Conservation (phyloP, 805 yeast genomes). For the Osmozyma mogii region DNA sequence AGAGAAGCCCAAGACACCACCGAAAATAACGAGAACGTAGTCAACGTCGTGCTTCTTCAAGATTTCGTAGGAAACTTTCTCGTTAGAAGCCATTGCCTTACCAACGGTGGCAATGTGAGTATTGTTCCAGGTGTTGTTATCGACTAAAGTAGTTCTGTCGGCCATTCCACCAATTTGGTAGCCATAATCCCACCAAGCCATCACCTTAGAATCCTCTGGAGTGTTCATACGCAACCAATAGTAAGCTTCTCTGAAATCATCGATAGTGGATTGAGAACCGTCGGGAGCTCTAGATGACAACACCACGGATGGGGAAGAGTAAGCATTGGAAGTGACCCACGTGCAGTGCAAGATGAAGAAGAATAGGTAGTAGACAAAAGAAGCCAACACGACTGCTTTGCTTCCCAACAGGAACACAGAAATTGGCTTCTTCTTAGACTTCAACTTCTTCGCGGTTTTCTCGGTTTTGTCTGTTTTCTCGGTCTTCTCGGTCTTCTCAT, state of each 20-base stretch:
- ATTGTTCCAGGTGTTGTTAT: constrained; percentile 98
- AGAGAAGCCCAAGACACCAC: constrained; percentile 86
- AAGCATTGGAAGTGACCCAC: constrained; percentile 93
- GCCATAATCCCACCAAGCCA: constrained; percentile 99
- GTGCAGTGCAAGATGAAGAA: constrained; percentile 91
- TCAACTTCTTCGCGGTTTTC: not conserved
- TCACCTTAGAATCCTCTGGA: constrained; percentile 87
- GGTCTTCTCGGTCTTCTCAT: constrained; percentile 5
- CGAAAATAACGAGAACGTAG: constrained; percentile 86
- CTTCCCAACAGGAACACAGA: constrained; percentile 38
- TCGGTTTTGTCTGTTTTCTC: constrained; percentile 7
- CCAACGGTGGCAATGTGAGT: constrained; percentile 99
- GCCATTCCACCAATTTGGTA: constrained; percentile 99
- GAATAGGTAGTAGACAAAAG: constrained; percentile 67
- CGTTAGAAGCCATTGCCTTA: constrained; percentile 89
- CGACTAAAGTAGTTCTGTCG: constrained; percentile 95
- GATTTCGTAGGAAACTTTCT: constrained; percentile 82
- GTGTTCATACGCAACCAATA: constrained; percentile 99
- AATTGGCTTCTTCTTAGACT: constrained; percentile 3
- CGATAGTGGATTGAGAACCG: constrained; percentile 79
- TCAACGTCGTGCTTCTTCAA: constrained; percentile 90
- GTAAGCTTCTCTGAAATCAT: constrained; percentile 97
- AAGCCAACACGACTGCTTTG: constrained; percentile 51
- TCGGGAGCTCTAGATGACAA: constrained; percentile 77
- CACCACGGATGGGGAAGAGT: constrained; percentile 96